Percentiles rank a stretch among this genome's conserved stretches.
Evolutionary conservation across 306 rosid species (phyloP).

Genomic region (Casuarina equisetifolia): DNA sequence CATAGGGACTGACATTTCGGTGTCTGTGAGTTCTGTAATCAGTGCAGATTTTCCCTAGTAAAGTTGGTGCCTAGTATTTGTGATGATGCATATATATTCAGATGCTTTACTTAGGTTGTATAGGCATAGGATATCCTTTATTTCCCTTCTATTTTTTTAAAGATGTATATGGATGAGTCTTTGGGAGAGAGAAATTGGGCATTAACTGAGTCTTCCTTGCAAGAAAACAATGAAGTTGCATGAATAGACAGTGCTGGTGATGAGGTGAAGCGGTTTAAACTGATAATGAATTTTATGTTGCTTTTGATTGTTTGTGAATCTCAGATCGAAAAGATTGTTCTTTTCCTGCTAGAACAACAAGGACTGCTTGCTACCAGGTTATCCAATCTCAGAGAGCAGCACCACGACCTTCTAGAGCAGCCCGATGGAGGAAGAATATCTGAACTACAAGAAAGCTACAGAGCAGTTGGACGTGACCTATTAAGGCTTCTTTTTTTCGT

Average conservation of each 20-base stretch:
- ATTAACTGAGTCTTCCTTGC: neutral
- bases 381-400: slow-evolving; percentile 67
- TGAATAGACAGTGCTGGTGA: neutral
- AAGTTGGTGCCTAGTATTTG: neutral
- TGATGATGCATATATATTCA: neutral
- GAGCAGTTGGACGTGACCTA: slow-evolving; percentile 76
- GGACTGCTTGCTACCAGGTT: slow-evolving; percentile 88
- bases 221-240: neutral
- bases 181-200: neutral
- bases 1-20: neutral
- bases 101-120: neutral
- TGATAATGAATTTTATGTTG: slow-evolving; percentile 4
- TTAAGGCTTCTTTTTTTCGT: slow-evolving; percentile 81
- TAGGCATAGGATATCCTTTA: neutral
- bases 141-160: neutral
- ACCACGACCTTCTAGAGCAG: slow-evolving; percentile 60
- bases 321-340: slow-evolving; percentile 93
- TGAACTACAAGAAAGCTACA: slow-evolving; percentile 79
- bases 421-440: slow-evolving; percentile 71
- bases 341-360: slow-evolving; percentile 96
- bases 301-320: neutral
- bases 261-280: neutral
- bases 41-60: neutral
- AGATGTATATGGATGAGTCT: neutral
- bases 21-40: neutral